Evolutionary conservation across 2,329 filamentous ascomycete species (phyloP).

Genomic region (Emmonsiellopsis sp.): DNA sequence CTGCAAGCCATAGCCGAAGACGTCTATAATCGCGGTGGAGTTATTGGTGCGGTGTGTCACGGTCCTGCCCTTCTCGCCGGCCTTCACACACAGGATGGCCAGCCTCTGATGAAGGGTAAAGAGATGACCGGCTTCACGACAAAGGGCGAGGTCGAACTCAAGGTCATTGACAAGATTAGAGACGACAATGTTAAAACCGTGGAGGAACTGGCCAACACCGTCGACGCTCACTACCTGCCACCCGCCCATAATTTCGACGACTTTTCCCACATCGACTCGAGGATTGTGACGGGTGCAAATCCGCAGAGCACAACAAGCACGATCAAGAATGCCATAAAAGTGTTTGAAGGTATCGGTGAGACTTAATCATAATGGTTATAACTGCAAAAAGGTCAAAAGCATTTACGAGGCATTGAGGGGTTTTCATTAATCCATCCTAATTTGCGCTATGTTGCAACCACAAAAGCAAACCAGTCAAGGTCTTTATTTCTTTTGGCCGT

Average conservation of each 20-base stretch:
- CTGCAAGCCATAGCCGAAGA: slow-evolving; percentile 34
- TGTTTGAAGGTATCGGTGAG: slow-evolving; percentile 24
- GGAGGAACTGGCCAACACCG: slow-evolving; percentile 9
- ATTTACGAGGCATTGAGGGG: too few relatives aligned
- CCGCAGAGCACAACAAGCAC: slow-evolving; percentile 33
- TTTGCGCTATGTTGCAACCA: too few relatives aligned
- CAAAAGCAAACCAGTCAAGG: too few relatives aligned
- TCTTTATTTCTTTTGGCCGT: too few relatives aligned
- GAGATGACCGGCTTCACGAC: slow-evolving; percentile 33
- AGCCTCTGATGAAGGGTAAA: slow-evolving; percentile 30
- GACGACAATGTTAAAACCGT: slow-evolving; percentile 12
- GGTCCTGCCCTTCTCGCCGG: slow-evolving; percentile 29
- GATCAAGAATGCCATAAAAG: slow-evolving; percentile 30
- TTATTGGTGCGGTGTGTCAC: slow-evolving; percentile 36
- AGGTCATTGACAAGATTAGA: slow-evolving; percentile 24
- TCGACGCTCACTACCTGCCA: slow-evolving; percentile 8
- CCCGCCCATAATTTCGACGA: slow-evolving; percentile 11
- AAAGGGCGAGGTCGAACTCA: slow-evolving; percentile 27
- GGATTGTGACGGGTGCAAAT: slow-evolving; percentile 35
- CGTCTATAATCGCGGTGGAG: slow-evolving; percentile 33
- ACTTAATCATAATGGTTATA: neutral
- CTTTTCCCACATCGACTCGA: slow-evolving; percentile 12
- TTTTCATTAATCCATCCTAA: too few relatives aligned
- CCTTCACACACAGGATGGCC: slow-evolving; percentile 19
- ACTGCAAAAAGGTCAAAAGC: neutral